phyloP scores from a whole-genome alignment of 2,329 filamentous ascomycete species.

The Sporothrix mexicana region DNA sequence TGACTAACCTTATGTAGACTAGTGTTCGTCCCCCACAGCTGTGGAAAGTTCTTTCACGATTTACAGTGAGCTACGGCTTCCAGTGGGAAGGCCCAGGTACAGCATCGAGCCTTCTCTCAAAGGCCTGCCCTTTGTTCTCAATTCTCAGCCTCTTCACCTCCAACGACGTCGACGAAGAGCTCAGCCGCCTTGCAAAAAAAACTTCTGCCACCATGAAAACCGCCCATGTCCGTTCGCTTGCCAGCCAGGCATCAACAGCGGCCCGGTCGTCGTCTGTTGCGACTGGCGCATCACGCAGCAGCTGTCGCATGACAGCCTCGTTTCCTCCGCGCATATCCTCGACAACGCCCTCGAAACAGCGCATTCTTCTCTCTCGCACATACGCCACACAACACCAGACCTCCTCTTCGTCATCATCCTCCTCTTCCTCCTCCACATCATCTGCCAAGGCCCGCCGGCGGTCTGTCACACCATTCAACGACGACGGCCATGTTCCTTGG shows the following conservation, averaged over 20 bases:
- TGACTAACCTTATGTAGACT: neutral
- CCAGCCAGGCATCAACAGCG: slow-evolving; percentile 26
- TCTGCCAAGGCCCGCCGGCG: slow-evolving; percentile 61
- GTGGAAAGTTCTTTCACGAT: slow-evolving; percentile 26
- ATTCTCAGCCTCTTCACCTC: neutral
- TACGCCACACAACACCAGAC: slow-evolving; percentile 63
- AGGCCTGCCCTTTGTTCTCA: neutral
- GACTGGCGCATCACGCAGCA: slow-evolving; percentile 20
- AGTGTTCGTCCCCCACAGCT: slow-evolving; percentile 20
- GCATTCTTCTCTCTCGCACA: slow-evolving; percentile 45
- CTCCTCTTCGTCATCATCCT: slow-evolving; percentile 37
- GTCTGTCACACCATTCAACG: slow-evolving; percentile 81
- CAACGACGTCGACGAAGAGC: neutral
- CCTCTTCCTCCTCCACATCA: slow-evolving; percentile 37
- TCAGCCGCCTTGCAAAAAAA: slow-evolving; percentile 2
- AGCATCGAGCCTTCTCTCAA: neutral
- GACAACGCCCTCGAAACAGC: slow-evolving; percentile 17
- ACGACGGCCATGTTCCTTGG: slow-evolving; percentile 85
- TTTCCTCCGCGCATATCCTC: neutral
- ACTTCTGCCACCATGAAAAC: slow-evolving; percentile 32
- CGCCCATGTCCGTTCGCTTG: slow-evolving; percentile 26
- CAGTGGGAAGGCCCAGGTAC: slow-evolving; percentile 2
- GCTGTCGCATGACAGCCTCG: slow-evolving; percentile 21
- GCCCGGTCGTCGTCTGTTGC: neutral
- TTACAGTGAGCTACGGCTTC: slow-evolving; percentile 2